Percentiles rank a stretch among this genome's conserved stretches.
phyloP scores from a whole-genome alignment of 306 rosid genomes.

The Macrotyloma uniflorum region DNA sequence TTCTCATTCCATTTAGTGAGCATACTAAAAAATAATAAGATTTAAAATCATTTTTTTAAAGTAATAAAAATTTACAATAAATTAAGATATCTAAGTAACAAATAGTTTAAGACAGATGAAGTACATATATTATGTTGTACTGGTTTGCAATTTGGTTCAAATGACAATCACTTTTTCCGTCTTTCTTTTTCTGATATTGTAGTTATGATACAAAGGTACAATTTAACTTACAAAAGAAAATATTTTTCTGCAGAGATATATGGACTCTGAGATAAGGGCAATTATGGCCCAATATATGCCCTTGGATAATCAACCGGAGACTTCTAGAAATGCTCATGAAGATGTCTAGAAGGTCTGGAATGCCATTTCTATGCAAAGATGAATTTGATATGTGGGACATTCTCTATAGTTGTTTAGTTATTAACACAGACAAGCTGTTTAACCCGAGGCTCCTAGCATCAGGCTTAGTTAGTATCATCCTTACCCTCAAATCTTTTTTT shows the following conservation, averaged over 20 bases:
- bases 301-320: constrained; percentile 80
- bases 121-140: background rate
- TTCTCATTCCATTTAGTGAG: background rate
- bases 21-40: background rate
- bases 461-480: constrained; percentile 23
- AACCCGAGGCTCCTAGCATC: constrained; percentile 5
- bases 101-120: background rate
- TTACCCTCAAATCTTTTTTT: background rate
- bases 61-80: background rate
- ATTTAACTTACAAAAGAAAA: background rate
- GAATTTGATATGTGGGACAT: constrained; percentile 3
- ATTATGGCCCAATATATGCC: constrained; percentile 99
- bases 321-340: constrained; percentile 45
- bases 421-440: background rate
- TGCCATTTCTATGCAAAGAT: constrained; percentile 9
- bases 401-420: background rate
- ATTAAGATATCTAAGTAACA: background rate
- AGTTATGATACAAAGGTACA: background rate
- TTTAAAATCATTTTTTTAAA: background rate
- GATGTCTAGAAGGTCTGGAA: constrained; percentile 41
- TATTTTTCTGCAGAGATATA: constrained; percentile 69
- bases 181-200: background rate
- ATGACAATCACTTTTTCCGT: background rate
- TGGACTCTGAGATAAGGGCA: constrained; percentile 94
- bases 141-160: background rate